Base-by-base conservation (phyloP, 1,139 yeast genomes). In the Blastobotrys malaysiensis region DNA sequence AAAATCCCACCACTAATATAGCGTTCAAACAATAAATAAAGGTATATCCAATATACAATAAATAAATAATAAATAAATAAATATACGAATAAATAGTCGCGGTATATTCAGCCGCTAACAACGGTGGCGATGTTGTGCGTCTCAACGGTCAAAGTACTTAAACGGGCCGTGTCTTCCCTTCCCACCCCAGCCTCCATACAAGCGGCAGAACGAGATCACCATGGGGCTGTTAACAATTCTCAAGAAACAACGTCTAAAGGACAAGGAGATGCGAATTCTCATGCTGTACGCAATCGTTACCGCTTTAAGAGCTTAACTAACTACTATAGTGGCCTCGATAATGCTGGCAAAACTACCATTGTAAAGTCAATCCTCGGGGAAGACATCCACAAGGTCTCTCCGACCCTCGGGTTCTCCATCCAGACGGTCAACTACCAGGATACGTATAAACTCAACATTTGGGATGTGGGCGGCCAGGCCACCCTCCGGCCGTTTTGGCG, bases 401-500 rank as follows among this genome's bases (percentile, higher is more conserved):
- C 88, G 0, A 83, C 88, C 0, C 71, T 83, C 59, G 88, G 88
- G 54, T 90, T 79, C 72, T 84, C 75, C 68, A 86, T 77, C 65
- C 75, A 69, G 36, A 82, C 88, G 1, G 73, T 84, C 3, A 62
- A 63, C 18, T 60, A 65, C 49, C 39, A 31, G n/a, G 59, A 55
- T 13, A 66, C 80, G 68, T 70, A 79, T 73, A 70, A 68, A 45
- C 61, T 75, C 43, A 73, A 73, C 49, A 63, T 72, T 68, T 83
- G 73, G 97, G 97, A 89, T 65, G 83, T 90, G 9, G 97, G 97
- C 1, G 97, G 97, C 0, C 97, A 90, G 67, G 74, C 79, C 13
- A 79, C 88, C 16, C 72, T 89, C 50, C 76, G 97, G 49, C 82
- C 88, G 19, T 89, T 89, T 68, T 89, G 97, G 97, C 82, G 88